A percentile compares a stretch with the other conserved stretches of the same genome.
These are phyloP conservation scores for Anthracocystis panici-leucophaei DNA, from an alignment of 1,284 basidiomycete genomes.

Conservation along the genomic window DNA sequence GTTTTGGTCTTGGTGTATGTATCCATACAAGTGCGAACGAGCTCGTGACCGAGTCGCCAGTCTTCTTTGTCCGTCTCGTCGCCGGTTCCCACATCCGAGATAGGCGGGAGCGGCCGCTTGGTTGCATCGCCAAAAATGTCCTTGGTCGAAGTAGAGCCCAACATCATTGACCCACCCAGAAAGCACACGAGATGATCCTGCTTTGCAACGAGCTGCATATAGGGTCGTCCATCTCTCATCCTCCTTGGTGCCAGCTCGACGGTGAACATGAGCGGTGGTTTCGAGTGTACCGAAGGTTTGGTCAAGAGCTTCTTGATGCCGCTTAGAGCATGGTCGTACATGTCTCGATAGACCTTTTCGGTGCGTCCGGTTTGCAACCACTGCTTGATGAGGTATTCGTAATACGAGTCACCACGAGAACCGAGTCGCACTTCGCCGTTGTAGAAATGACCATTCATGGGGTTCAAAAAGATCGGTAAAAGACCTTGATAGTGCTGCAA, in stretches of 20 bases:
- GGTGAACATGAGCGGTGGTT: constrained; percentile 78
- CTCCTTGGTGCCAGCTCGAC: constrained; percentile 75
- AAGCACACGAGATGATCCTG: constrained; percentile 98
- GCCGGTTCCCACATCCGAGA: constrained; percentile 74
- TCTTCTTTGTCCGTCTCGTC: constrained; percentile 75
- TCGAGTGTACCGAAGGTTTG: constrained; percentile 69
- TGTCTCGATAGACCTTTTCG: constrained; percentile 84
- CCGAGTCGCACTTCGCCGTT: constrained; percentile 85
- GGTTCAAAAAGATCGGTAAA: constrained; percentile 82
- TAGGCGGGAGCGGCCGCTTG: constrained; percentile 44
- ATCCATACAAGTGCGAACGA: constrained; percentile 85
- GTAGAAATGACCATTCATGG: constrained; percentile 78
- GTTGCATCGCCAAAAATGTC: constrained; percentile 35
- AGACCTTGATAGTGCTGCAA: constrained; percentile 76
- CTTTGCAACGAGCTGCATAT: constrained; percentile 76
- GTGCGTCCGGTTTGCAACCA: constrained; percentile 74
- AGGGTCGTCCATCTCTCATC: constrained; percentile 8
- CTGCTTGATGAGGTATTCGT: constrained; percentile 82
- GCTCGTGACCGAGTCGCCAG: constrained; percentile 83
- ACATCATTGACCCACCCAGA: constrained; percentile 88
- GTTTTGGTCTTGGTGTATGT: constrained; percentile 84
- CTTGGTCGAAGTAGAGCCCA: constrained; percentile 75
- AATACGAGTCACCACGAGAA: constrained; percentile 92
- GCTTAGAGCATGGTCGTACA: constrained; percentile 86
- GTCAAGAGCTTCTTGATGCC: constrained; percentile 84